These are phyloP conservation scores for Pistacia integerrima DNA, from an alignment of 345 rosid genomes.

Conservation along the genomic window DNA sequence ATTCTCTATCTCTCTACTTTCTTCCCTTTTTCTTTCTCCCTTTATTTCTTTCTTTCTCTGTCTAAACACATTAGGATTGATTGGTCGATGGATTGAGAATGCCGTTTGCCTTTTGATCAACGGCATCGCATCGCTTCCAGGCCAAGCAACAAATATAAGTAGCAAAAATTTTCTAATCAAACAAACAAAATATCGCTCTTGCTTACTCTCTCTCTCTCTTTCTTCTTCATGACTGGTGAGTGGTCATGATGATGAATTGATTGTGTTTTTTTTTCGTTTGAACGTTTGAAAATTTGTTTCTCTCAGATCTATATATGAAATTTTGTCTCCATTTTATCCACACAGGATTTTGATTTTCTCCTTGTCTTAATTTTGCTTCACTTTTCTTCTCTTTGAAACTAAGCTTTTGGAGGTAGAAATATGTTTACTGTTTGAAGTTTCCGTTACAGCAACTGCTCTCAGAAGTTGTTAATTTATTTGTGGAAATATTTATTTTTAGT, in stretches of 20 bases:
- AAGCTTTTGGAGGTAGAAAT: too few relatives aligned
- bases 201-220: neutral
- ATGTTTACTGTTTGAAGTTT: too few relatives aligned
- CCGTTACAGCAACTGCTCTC: too few relatives aligned
- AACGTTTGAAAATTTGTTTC: neutral
- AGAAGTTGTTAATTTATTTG: neutral
- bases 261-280: neutral
- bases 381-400: neutral
- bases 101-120: slow-evolving; percentile 28
- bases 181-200: slow-evolving; percentile 3
- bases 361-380: neutral
- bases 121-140: slow-evolving; percentile 48
- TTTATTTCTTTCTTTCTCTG: neutral
- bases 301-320: neutral
- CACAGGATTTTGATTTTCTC: slow-evolving; percentile 9
- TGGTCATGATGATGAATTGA: slow-evolving; percentile 9
- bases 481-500: neutral
- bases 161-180: neutral
- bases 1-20: neutral
- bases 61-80: neutral
- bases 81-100: slow-evolving; percentile 15
- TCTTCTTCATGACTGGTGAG: neutral
- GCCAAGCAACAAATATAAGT: slow-evolving; percentile 30
- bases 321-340: neutral
- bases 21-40: neutral